These are phyloP conservation scores for Neonectria sp. DNA, from an alignment of 2,329 filamentous ascomycete genomes.

Conservation along the genomic window DNA sequence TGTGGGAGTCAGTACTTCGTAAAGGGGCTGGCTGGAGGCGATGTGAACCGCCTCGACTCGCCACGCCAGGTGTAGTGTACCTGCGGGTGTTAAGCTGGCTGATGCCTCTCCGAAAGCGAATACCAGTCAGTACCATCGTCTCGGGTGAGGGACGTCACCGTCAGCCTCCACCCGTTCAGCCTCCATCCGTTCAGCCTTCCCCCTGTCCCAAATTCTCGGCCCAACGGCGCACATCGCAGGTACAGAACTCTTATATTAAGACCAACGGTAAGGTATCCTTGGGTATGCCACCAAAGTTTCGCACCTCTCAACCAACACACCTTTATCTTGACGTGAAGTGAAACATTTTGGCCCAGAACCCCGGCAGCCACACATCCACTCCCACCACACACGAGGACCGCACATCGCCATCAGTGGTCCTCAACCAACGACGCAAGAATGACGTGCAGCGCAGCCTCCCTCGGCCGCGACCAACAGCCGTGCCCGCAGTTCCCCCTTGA, in stretches of 20 bases:
- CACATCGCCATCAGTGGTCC: slow-evolving; percentile 19
- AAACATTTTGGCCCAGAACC: slow-evolving; percentile 16
- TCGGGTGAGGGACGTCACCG: background rate
- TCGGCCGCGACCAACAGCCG: slow-evolving; percentile 18
- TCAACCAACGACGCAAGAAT: slow-evolving; percentile 28
- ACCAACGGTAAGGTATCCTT: background rate
- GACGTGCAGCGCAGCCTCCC: slow-evolving; percentile 28
- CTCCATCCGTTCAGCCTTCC: background rate
- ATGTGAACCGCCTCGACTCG: background rate
- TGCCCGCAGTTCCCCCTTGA: slow-evolving; percentile 6
- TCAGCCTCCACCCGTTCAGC: background rate
- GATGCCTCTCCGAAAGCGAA: background rate
- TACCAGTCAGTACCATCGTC: background rate
- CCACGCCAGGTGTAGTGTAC: background rate
- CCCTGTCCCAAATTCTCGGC: background rate
- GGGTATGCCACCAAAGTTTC: background rate
- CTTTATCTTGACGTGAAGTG: slow-evolving; percentile 9
- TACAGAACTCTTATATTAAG: slow-evolving; percentile 1
- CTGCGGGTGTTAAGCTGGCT: background rate
- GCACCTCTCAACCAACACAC: background rate
- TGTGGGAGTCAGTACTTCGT: slow-evolving; percentile 1
- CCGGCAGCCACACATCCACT: slow-evolving; percentile 5
- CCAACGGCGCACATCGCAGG: background rate
- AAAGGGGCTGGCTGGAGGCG: slow-evolving; percentile 21
- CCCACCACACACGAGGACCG: slow-evolving; percentile 18